Base-by-base conservation (phyloP, 768 basidiomycete genomes). In the Naematelia aurantialba region DNA sequence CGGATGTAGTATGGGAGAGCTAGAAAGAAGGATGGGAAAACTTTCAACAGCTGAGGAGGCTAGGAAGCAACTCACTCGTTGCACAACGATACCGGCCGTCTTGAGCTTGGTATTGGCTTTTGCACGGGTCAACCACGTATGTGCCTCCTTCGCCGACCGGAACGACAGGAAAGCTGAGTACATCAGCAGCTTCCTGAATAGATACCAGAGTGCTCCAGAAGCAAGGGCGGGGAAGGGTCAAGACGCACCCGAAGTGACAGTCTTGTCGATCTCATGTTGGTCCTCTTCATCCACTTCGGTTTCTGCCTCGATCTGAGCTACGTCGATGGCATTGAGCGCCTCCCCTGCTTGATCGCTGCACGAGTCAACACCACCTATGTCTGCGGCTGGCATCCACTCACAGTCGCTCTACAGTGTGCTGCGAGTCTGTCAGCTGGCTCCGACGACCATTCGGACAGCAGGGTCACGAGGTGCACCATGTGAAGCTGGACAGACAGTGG, bases 141-240 rank as follows among this genome's bases (percentile, higher is more conserved):
- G 47, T 3, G 68, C 68, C 19, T 42, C 27, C 24, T 56, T 64
- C n/a, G 63, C 65, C 3, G 65, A 64, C 3, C 50, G 47, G 17
- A 61, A 61, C 13, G 68, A 64, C 21, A 69, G 42, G 52, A 69
- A 69, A 1, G 67, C 67, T 68, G 39, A 50, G 47, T 26, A 3
- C 8, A 27, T 45, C 17, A 42, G 22, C 52, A 22, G 27, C 17
- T 11, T 17, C 17, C 34, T 8, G 46, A 17, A n/a, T 12, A 19
- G 5, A 47, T 25, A n/a, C 25, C 24, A 46, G 51, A 46, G 24
- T 14, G 21, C 21, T 17, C 19, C 17, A 19, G 19, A 24, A 19
- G 17, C 34, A n/a, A n/a, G n/a, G n/a, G n/a, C n/a, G n/a, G n/a
- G n/a, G n/a, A n/a, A n/a, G n/a, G n/a, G n/a, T n/a, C n/a, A n/a